These are phyloP conservation scores for Amylostereum chailletii DNA, from an alignment of 1,284 basidiomycete genomes.

Conservation along the genomic window DNA sequence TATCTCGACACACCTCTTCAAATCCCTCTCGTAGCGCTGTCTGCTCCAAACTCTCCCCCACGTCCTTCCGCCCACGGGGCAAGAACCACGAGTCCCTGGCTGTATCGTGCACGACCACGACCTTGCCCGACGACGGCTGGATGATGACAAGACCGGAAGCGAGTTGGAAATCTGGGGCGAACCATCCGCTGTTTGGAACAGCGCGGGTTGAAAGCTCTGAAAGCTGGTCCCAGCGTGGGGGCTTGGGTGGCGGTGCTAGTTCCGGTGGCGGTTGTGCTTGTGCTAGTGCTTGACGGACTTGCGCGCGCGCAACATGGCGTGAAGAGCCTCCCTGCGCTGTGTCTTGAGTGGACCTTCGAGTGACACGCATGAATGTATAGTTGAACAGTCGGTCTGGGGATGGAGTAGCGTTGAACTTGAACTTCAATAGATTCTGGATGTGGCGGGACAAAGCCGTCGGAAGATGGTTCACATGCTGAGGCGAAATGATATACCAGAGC, in stretches of 20 bases:
- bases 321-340: too few relatives aligned
- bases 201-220: conserved; percentile 17
- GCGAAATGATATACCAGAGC: too few relatives aligned
- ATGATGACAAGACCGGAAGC: conserved; percentile 56
- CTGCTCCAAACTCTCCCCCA: conserved; percentile 49
- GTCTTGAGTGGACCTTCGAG: too few relatives aligned
- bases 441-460: too few relatives aligned
- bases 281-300: too few relatives aligned
- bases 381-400: too few relatives aligned
- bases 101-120: conserved; percentile 36
- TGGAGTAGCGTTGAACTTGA: too few relatives aligned
- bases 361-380: too few relatives aligned
- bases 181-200: conserved; percentile 35
- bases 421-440: too few relatives aligned
- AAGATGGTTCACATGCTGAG: too few relatives aligned
- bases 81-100: conserved; percentile 38
- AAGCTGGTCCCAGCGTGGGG: conserved; percentile 5
- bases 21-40: conserved; percentile 54
- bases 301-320: too few relatives aligned
- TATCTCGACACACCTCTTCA: conserved; percentile 42
- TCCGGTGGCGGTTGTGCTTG: too few relatives aligned
- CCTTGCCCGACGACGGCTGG: conserved; percentile 31
- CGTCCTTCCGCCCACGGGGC: conserved; percentile 55
- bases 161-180: conserved; percentile 40
- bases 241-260: neutral